Percentiles rank a stretch among this genome's conserved stretches.
phyloP scores from a whole-genome alignment of 2,329 filamentous ascomycete genomes.

The Cercospora zeae-maydis region DNA sequence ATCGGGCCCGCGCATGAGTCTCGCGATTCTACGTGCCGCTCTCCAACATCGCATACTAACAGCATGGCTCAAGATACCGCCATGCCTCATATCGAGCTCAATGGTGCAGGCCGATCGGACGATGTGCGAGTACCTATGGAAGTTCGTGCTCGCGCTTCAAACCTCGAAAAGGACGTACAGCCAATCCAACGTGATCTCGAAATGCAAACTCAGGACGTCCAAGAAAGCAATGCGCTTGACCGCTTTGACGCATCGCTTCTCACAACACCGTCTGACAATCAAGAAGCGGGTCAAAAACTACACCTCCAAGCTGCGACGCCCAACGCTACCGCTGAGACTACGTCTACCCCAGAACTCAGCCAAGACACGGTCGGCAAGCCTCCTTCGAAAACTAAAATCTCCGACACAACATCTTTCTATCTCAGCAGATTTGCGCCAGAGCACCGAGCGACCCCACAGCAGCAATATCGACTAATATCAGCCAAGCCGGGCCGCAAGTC shows the following conservation, averaged over 20 bases:
- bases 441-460: slow-evolving; percentile 7
- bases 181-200: not conserved
- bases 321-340: not conserved
- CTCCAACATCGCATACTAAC: not conserved
- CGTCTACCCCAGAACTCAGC: not conserved
- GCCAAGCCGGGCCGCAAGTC: slow-evolving; percentile 11
- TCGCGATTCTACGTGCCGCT: not conserved
- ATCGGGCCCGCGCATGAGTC: not conserved
- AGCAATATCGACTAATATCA: slow-evolving; percentile 3
- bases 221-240: not conserved
- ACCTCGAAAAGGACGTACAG: not conserved
- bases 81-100: not conserved
- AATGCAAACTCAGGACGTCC: not conserved
- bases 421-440: slow-evolving; percentile 2
- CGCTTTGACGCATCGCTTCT: not conserved
- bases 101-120: not conserved
- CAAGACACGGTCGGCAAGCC: not conserved
- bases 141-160: not conserved
- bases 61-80: not conserved
- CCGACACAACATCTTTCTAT: slow-evolving; percentile 4
- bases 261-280: not conserved
- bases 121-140: not conserved
- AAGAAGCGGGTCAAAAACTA: not conserved
- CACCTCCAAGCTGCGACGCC: not conserved
- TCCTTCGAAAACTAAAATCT: not conserved